Conservation (phyloP, 495 filamentous ascomycete species). For the Neurospora tetraspora region DNA sequence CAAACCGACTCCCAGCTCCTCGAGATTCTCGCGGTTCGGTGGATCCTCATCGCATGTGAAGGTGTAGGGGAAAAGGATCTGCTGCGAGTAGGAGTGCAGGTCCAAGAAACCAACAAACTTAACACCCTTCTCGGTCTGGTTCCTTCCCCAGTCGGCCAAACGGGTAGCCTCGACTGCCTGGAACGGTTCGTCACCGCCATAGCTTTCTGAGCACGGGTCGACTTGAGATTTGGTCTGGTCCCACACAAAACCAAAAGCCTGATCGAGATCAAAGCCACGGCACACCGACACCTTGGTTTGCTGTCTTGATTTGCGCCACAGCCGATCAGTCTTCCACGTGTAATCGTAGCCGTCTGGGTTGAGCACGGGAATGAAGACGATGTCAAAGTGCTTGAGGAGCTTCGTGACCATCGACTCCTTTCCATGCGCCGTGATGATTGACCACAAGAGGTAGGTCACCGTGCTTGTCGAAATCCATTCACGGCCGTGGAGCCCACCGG, state of each 20-base stretch:
- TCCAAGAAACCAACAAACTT: conserved; percentile 78
- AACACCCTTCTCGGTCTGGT: conserved; percentile 63
- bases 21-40: conserved; percentile 79
- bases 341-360: conserved; percentile 95
- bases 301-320: conserved; percentile 96
- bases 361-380: conserved; percentile 75
- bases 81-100: conserved; percentile 91
- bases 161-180: conserved; percentile 67
- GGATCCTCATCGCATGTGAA: conserved; percentile 70
- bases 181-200: conserved; percentile 74
- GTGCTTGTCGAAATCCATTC: conserved; percentile 96
- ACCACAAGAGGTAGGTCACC: conserved; percentile 84
- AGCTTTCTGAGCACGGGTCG: conserved; percentile 90
- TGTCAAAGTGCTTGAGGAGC: conserved; percentile 72
- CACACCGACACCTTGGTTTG: conserved; percentile 74
- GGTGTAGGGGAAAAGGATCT: conserved; percentile 87
- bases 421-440: conserved; percentile 72
- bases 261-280: conserved; percentile 80
- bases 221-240: conserved; percentile 51
- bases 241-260: conserved; percentile 78
- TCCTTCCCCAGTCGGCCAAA: conserved; percentile 76
- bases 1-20: conserved; percentile 83
- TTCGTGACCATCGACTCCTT: conserved; percentile 57
- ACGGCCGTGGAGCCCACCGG: conserved; percentile 78
- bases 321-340: conserved; percentile 79